phyloP scores from a whole-genome alignment of 352 stramenopile species.

The Phytophthora pseudosyringae region DNA sequence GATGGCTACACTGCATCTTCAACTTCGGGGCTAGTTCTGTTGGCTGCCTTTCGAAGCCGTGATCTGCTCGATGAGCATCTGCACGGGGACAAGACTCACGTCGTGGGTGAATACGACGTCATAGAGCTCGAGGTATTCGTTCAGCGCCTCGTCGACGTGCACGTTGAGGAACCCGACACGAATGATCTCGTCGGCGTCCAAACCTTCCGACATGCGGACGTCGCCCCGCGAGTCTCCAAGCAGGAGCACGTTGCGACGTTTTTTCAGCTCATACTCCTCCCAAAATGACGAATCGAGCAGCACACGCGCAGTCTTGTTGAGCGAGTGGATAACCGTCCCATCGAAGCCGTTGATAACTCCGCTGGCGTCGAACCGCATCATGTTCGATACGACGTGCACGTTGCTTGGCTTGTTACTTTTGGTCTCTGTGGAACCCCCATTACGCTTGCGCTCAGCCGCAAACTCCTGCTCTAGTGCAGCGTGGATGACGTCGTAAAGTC shows the following conservation, averaged over 20 bases:
- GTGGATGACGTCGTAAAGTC: slow-evolving; percentile 66
- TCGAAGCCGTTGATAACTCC: slow-evolving; percentile 61
- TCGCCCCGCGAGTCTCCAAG: slow-evolving; percentile 74
- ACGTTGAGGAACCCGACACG: slow-evolving; percentile 77
- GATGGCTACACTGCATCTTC: slow-evolving; percentile 3
- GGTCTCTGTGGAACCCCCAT: not conserved
- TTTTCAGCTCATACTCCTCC: slow-evolving; percentile 50
- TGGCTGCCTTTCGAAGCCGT: not conserved
- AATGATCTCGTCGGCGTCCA: slow-evolving; percentile 66
- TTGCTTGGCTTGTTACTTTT: slow-evolving; percentile 42
- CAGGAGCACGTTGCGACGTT: slow-evolving; percentile 70
- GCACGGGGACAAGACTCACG: slow-evolving; percentile 53
- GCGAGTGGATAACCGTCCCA: slow-evolving; percentile 69
- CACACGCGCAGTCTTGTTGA: slow-evolving; percentile 84
- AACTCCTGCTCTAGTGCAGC: slow-evolving; percentile 57
- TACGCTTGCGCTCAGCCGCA: slow-evolving; percentile 19
- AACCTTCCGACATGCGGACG: slow-evolving; percentile 58
- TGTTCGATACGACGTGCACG: slow-evolving; percentile 79
- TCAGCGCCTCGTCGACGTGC: slow-evolving; percentile 64
- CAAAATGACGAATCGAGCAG: slow-evolving; percentile 69
- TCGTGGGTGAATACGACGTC: slow-evolving; percentile 79
- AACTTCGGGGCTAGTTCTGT: slow-evolving; percentile 1
- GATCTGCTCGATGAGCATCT: slow-evolving; percentile 60
- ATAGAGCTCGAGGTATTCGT: slow-evolving; percentile 68
- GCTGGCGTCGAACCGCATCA: slow-evolving; percentile 69